Evolutionary conservation across 2,329 filamentous ascomycete genomes (phyloP).

Genomic region (Sclerotinia nivalis): DNA sequence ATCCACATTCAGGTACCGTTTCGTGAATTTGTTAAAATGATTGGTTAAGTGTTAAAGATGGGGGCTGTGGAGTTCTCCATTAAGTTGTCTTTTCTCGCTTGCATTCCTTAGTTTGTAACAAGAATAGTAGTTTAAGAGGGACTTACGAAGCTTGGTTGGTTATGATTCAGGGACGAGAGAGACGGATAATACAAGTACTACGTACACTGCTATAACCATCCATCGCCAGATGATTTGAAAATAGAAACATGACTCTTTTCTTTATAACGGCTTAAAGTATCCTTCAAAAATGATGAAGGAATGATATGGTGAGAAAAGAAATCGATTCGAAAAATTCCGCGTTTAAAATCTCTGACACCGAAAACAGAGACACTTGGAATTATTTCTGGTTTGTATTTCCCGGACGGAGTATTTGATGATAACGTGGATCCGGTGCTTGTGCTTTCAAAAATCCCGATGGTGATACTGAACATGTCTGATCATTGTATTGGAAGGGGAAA

Average conservation of each 20-base stretch:
- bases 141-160: conserved; percentile 11
- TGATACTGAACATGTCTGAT: conserved; percentile 19
- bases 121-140: conserved; percentile 11
- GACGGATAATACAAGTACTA: neutral
- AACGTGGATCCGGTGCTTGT: neutral
- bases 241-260: conserved; percentile 3
- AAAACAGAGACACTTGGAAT: neutral
- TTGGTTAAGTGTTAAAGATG: conserved; percentile 11
- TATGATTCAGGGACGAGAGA: conserved; percentile 1
- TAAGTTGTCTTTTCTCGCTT: conserved; percentile 19
- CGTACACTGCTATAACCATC: neutral
- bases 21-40: neutral
- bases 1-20: conserved; percentile 18
- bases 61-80: neutral
- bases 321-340: neutral
- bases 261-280: neutral
- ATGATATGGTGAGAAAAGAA: neutral
- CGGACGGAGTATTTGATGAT: neutral
- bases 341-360: neutral
- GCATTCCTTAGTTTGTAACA: conserved; percentile 8
- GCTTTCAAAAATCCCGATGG: neutral
- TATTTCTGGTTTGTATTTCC: neutral
- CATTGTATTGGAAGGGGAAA: neutral
- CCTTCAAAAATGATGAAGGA: neutral
- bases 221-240: conserved; percentile 1